A percentile compares a stretch with the other conserved stretches of the same genome.
phyloP scores from a whole-genome alignment of 225 moss, liverwort and hornwort genomes.

The Pseudisothecium myosuroides region DNA sequence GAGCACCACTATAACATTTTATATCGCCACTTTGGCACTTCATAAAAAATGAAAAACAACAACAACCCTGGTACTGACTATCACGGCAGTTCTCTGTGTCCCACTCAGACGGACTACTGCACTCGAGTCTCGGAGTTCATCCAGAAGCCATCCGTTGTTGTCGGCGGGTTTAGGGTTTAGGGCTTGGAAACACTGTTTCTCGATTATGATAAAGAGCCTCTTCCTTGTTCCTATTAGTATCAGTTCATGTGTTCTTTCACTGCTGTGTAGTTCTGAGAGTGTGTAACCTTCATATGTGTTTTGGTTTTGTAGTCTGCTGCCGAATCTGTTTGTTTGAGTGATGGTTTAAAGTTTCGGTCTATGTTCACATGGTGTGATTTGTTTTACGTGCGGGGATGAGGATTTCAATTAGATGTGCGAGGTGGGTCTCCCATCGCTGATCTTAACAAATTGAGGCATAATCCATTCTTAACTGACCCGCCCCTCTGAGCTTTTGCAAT shows the following conservation, averaged over 20 bases:
- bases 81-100: no score
- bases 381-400: not conserved
- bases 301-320: fast-evolving
- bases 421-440: conserved; percentile 3
- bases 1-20: no score
- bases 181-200: not conserved
- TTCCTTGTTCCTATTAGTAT: fast-evolving
- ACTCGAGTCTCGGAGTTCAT: not conserved
- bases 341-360: no score
- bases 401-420: conserved; percentile 35
- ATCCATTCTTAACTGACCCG: conserved; percentile 24
- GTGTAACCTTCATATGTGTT: not conserved
- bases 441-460: conserved; percentile 6
- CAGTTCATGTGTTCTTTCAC: no score
- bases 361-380: not conserved
- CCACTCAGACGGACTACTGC: no score
- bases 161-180: not conserved
- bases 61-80: no score
- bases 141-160: not conserved
- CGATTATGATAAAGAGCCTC: not conserved
- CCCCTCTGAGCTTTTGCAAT: not conserved
- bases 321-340: not conserved
- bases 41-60: no score
- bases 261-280: no score
- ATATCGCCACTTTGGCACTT: no score